Base-by-base conservation (phyloP, 2,329 filamentous ascomycete genomes). In the Aspergillus udagawae region DNA sequence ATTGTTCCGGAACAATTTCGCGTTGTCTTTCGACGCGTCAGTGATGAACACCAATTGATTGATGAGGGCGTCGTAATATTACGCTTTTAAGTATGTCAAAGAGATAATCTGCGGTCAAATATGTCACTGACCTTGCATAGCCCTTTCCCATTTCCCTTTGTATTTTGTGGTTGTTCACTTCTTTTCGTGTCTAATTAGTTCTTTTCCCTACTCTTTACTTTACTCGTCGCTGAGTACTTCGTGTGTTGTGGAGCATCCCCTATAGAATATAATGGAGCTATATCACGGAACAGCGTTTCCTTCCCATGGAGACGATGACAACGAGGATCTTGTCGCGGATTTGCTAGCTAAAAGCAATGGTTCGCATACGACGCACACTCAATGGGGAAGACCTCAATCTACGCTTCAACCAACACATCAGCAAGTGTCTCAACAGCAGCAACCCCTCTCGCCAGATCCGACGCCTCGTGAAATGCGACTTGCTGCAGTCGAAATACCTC, bases 401-500 rank as follows among this genome's bases (percentile, higher is more conserved):
- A 45, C 42, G 23, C 44, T 10, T 27, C 44, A 27, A 17, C 21
- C 8, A 20, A 23, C 42, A 21, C 20, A n/a, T 21, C 41, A 10
- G 20, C n/a, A 20, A 9, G 21, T 21, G 10, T 35, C 44, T 23
- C n/a, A 21, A 14, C 44, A 23, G 2, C 2, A 44, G 41, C 41
- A 44, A 44, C 6, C 9, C 21, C 23, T 23, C 12, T 23, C 49
- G 50, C 21, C 14, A 44, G n/a, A 21, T 49, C 10, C 38, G 53
- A 4, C 45, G 8, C 38, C 53, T 20, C 29, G 20, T 23, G 35
- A 53, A 21, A 49, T 49, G 29, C 56, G 50, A 42, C 35, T 59
- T 44, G 38, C 54, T 47, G 67, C 65, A 41, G 66, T 78, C 35
- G 60, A 72, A 29, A 57, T 75, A 12, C 74, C 75, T 9, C 48